phyloP scores from a whole-genome alignment of 805 yeast genomes.

The Wilhelminamyces savonicus region DNA sequence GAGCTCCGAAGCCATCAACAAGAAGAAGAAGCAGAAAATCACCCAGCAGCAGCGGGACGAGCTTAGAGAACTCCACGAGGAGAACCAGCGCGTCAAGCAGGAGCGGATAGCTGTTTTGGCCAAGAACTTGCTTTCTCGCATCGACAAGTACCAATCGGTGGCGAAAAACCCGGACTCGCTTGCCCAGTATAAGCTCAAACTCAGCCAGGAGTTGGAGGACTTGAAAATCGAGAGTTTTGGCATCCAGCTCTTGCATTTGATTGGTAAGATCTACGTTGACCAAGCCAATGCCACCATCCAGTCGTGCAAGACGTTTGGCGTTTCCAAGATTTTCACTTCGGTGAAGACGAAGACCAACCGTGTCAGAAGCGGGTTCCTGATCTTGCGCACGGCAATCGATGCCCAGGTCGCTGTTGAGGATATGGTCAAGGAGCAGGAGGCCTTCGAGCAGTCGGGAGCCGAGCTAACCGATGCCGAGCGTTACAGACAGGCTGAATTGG shows the following conservation, averaged over 20 bases:
- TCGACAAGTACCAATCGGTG: conserved; percentile 52
- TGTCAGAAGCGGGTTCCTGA: conserved; percentile 76
- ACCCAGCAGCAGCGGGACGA: conserved; percentile 41
- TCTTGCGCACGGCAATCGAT: conserved; percentile 79
- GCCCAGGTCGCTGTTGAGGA: conserved; percentile 72
- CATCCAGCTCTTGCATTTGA: conserved; percentile 72
- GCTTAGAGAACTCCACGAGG: conserved; percentile 43
- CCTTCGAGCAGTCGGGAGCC: conserved; percentile 19
- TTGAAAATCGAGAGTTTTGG: conserved; percentile 96
- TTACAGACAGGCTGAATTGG: conserved; percentile 56
- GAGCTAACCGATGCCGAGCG: conserved; percentile 28
- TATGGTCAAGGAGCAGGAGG: conserved; percentile 64
- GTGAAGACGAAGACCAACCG: conserved; percentile 80
- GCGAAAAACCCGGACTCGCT: conserved; percentile 56
- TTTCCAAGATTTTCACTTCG: conserved; percentile 75
- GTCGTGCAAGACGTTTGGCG: conserved; percentile 78
- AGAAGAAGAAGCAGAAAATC: conserved; percentile 25
- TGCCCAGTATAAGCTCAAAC: conserved; percentile 44
- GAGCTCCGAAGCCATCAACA: conserved; percentile 17
- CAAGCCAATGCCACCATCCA: conserved; percentile 71
- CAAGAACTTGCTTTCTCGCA: conserved; percentile 39
- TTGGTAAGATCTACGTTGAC: conserved; percentile 71
- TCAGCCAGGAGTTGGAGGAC: conserved; percentile 63
- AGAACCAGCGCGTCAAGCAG: conserved; percentile 45
- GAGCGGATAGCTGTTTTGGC: conserved; percentile 47